Evolutionary conservation across 2,329 filamentous ascomycete genomes (phyloP), one percentile per base, ranked within the genome.

Genomic region (Penicillium decumbens): DNA sequence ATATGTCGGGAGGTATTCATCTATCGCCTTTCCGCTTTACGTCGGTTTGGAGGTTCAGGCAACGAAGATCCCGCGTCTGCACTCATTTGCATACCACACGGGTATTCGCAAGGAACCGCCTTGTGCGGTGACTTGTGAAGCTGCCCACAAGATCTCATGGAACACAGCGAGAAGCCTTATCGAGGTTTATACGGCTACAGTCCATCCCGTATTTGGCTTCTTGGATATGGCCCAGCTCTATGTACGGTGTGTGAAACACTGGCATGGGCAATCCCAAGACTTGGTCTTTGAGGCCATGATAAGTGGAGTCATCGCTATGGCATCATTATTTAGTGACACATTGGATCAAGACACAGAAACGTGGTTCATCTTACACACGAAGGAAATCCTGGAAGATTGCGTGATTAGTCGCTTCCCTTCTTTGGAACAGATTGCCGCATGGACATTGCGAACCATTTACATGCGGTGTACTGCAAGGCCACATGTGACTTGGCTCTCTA

Each of bases 401-500:
- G 44, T 44, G 4, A 47, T 57, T 6, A 54, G 53, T 30, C 56
- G 62, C 13, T 55, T 65, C 10, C 62, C 62, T 20, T 58, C 50
- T 3, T 51, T 68, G 10, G 64, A 67, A 23, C 58, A 53, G 5
- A 57, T 65, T 15, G 49, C 58, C 4, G 62, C 58, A n/a, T 81
- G 78, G 77, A 58, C 78, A 0, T 67, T 81, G 4, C 72, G 78
- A 1, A 73, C 73, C 0, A 63, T 77, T 0, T 80, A 80, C 37
- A 63, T 80, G 7, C 70, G 79, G 3, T 65, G 75, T 3, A 76
- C 77, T 0, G 75, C 71, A 4, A 72, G 75, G 3, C 77, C 77
- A 0, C 76, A 81, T 51, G 68, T 72, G 0, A 70, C 75, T 1
- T 81, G 78, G 78, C 73, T 81, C 57, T 77, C 77, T 0, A 80